A percentile compares a stretch with the other conserved stretches of the same genome.
Evolutionary conservation across 1,284 basidiomycete species (phyloP).

Genomic region (Lentinus polychrous): DNA sequence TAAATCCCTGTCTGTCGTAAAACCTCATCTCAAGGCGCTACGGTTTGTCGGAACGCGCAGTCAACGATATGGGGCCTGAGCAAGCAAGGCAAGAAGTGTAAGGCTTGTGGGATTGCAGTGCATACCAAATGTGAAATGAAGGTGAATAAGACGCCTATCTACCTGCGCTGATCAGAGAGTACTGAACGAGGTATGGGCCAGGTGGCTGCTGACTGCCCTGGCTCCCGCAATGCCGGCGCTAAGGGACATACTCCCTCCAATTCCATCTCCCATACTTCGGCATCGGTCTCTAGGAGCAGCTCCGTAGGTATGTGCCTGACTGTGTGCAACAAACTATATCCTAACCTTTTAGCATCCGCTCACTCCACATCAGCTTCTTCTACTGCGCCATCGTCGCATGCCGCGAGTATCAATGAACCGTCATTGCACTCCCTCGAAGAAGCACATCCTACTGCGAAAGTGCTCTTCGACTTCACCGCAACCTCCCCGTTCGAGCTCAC

Average conservation of each 20-base stretch:
- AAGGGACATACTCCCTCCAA: slow-evolving; percentile 15
- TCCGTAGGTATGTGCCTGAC: slow-evolving; percentile 20
- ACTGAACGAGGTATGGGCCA: slow-evolving; percentile 19
- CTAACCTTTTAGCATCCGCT: slow-evolving; percentile 7
- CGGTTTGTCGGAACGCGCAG: slow-evolving; percentile 27
- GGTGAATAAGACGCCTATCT: slow-evolving; percentile 31
- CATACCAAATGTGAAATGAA: slow-evolving; percentile 82
- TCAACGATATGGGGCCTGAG: slow-evolving; percentile 79
- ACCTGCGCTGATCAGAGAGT: background rate
- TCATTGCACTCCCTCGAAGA: slow-evolving; percentile 37
- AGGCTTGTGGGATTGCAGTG: slow-evolving; percentile 70
- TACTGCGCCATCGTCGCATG: slow-evolving; percentile 41
- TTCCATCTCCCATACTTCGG: slow-evolving; percentile 24
- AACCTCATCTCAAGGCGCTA: background rate
- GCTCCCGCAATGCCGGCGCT: slow-evolving; percentile 18
- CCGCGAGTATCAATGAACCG: slow-evolving; percentile 38
- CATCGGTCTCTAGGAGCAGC: slow-evolving; percentile 24
- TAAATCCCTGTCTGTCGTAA: background rate
- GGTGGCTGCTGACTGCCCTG: slow-evolving; percentile 71
- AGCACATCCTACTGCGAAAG: slow-evolving; percentile 39
- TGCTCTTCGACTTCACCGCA: slow-evolving; percentile 66
- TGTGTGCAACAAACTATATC: background rate
- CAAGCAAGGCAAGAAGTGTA: slow-evolving; percentile 81
- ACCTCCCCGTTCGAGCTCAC: slow-evolving; percentile 71
- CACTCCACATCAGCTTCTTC: slow-evolving; percentile 13